These are phyloP conservation scores for Venturiaceae sp. DNA, from an alignment of 2,329 filamentous ascomycete species.

Conservation along the genomic window DNA sequence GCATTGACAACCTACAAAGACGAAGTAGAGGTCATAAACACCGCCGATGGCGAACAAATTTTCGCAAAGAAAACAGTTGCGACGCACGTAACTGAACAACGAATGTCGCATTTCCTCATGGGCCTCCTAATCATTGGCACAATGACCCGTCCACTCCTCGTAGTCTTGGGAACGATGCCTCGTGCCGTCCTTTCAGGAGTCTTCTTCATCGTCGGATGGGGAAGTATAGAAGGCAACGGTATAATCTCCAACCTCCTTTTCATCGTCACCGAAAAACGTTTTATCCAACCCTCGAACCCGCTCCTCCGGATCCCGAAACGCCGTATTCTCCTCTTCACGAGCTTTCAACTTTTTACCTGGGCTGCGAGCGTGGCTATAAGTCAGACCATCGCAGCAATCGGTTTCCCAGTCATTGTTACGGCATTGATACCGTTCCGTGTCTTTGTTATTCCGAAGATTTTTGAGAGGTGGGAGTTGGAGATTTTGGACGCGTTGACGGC, in stretches of 20 bases:
- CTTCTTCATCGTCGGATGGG: conserved; percentile 49
- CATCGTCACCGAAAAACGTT: conserved; percentile 35
- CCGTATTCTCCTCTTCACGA: conserved; percentile 36
- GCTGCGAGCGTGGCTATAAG: conserved; percentile 47
- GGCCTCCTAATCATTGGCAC: conserved; percentile 44
- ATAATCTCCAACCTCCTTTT: conserved; percentile 43
- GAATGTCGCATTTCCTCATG: conserved; percentile 46
- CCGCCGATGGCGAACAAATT: conserved; percentile 21
- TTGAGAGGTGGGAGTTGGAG: conserved; percentile 36
- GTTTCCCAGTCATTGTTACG: conserved; percentile 49
- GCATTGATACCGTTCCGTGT: conserved; percentile 45
- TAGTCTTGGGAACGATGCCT: conserved; percentile 44
- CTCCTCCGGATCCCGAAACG: conserved; percentile 32
- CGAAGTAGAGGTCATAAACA: conserved; percentile 19
- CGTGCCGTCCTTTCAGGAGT: conserved; percentile 44
- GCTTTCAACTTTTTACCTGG: conserved; percentile 41
- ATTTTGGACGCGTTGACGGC: conserved; percentile 42
- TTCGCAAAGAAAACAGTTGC: conserved; percentile 22
- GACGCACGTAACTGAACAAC: conserved; percentile 44
- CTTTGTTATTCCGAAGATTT: conserved; percentile 40
- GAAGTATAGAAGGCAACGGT: conserved; percentile 42
- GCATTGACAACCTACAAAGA: conserved; percentile 32
- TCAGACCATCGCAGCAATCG: conserved; percentile 50
- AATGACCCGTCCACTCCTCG: conserved; percentile 46
- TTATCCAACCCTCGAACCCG: conserved; percentile 38